Percentiles rank a stretch among this genome's conserved stretches.
These are phyloP conservation scores for Chionographis japonica DNA, from an alignment of 106 monocot genomes.

Conservation along the genomic window DNA sequence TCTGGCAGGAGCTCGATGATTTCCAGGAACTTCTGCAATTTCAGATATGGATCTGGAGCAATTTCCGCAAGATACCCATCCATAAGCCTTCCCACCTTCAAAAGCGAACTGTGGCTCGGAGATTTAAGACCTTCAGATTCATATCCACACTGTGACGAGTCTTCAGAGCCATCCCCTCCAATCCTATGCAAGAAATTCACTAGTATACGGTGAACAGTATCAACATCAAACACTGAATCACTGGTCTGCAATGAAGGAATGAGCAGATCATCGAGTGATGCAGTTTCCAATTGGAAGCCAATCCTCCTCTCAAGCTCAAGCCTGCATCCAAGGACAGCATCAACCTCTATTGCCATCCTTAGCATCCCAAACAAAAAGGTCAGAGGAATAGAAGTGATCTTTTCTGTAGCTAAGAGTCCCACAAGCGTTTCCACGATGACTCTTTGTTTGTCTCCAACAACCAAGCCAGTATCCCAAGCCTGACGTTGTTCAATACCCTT, in stretches of 20 bases:
- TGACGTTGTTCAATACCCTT: conserved; percentile 46
- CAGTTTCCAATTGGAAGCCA: conserved; percentile 72
- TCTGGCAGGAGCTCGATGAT: conserved; percentile 89
- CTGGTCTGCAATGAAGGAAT: conserved; percentile 61
- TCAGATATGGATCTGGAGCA: conserved; percentile 79
- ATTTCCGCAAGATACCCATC: conserved; percentile 95
- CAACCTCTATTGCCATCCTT: conserved; percentile 74
- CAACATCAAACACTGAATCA: conserved; percentile 80
- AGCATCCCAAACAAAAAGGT: conserved; percentile 86
- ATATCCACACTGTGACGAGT: conserved; percentile 51
- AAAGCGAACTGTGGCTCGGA: conserved; percentile 51
- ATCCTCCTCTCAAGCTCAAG: conserved; percentile 84
- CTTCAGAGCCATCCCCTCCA: conserved; percentile 65
- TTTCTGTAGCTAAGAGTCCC: conserved; percentile 57
- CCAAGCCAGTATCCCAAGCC: conserved; percentile 33
- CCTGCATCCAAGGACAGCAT: conserved; percentile 44
- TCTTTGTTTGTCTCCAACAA: conserved; percentile 55
- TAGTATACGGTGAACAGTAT: conserved; percentile 64
- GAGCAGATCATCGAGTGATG: conserved; percentile 83
- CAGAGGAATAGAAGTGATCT: conserved; percentile 52
- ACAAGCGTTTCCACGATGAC: conserved; percentile 61
- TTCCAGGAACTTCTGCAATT: conserved; percentile 72
- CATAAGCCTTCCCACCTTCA: conserved; percentile 87
- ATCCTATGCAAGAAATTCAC: conserved; percentile 80
- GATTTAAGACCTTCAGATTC: conserved; percentile 61